Conservation (phyloP, 75 land plant species). For the Azolla pinnata region DNA sequence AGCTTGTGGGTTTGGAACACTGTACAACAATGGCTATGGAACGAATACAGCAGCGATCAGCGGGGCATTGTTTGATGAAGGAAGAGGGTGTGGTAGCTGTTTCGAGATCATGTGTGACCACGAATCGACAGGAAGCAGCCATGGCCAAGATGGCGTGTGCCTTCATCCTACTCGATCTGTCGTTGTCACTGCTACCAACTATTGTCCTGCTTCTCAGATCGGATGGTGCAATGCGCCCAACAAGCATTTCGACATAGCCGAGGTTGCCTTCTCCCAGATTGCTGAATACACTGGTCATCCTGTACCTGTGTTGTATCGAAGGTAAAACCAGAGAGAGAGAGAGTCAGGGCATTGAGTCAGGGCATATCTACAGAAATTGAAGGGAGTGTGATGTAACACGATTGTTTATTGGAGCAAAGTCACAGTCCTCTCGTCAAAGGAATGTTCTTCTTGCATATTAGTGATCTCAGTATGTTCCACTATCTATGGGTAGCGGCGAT, state of each 20-base stretch:
- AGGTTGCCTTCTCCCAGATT: conserved; percentile 14
- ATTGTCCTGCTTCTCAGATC: conserved; percentile 18
- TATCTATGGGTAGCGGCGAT: too few relatives aligned
- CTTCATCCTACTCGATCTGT: background rate
- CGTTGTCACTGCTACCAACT: conserved; percentile 15
- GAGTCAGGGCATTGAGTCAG: too few relatives aligned
- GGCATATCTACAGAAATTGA: too few relatives aligned
- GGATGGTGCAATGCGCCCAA: conserved; percentile 14
- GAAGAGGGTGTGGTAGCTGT: conserved; percentile 33
- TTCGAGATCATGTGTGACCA: conserved; percentile 24
- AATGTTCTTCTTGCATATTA: too few relatives aligned
- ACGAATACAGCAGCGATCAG: conserved; percentile 31
- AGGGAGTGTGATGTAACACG: too few relatives aligned
- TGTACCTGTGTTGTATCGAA: conserved; percentile 11
- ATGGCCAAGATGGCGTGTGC: conserved; percentile 1
- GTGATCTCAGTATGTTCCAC: too few relatives aligned
- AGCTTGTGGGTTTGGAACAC: conserved; percentile 40
- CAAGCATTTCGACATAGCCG: conserved; percentile 16
- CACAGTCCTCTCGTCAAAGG: too few relatives aligned
- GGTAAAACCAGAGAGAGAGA: conserved; percentile 3
- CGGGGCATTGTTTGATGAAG: conserved; percentile 18
- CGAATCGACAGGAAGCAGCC: background rate
- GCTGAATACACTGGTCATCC: conserved; percentile 9
- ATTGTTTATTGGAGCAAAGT: too few relatives aligned
- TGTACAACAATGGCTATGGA: conserved; percentile 28